Conservation (phyloP, 2,329 filamentous ascomycete genomes). For the Fusarium sp. region DNA sequence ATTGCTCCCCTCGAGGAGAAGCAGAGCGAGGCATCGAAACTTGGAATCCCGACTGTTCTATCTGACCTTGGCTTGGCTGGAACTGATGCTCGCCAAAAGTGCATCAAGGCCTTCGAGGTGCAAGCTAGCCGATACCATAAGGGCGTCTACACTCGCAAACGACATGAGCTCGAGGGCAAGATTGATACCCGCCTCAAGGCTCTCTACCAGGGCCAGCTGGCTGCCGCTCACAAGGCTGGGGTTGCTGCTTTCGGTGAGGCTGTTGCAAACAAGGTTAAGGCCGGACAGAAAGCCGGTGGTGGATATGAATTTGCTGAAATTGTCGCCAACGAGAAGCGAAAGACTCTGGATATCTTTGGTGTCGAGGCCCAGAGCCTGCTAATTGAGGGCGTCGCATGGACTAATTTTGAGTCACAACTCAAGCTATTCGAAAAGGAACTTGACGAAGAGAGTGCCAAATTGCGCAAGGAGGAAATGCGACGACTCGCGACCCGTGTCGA, state of each 20-base stretch:
- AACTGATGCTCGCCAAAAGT: slow-evolving; percentile 76
- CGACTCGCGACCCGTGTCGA: slow-evolving; percentile 91
- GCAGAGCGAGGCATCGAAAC: slow-evolving; percentile 79
- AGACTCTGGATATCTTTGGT: slow-evolving; percentile 80
- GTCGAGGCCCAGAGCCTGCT: slow-evolving; percentile 78
- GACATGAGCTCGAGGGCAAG: slow-evolving; percentile 85
- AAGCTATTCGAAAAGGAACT: slow-evolving; percentile 89
- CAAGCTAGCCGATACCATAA: slow-evolving; percentile 97
- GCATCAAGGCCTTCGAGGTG: slow-evolving; percentile 86
- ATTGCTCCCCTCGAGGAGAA: slow-evolving; percentile 87
- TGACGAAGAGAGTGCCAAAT: slow-evolving; percentile 84
- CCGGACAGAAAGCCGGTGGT: slow-evolving; percentile 90
- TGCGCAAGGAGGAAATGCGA: slow-evolving; percentile 96
- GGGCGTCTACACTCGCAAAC: slow-evolving; percentile 90
- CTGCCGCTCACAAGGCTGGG: slow-evolving; percentile 89
- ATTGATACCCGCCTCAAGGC: slow-evolving; percentile 89
- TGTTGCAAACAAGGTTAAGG: slow-evolving; percentile 88
- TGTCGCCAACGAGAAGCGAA: slow-evolving; percentile 84
- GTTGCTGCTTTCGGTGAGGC: slow-evolving; percentile 88
- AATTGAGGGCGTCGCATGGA: slow-evolving; percentile 88
- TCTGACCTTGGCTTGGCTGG: slow-evolving; percentile 81
- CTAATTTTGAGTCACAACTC: slow-evolving; percentile 85
- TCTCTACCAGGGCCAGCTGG: slow-evolving; percentile 89
- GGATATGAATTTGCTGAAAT: slow-evolving; percentile 97
- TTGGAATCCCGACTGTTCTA: slow-evolving; percentile 81